phyloP scores from a whole-genome alignment of 306 rosid genomes.

The Cucumis sativus region DNA sequence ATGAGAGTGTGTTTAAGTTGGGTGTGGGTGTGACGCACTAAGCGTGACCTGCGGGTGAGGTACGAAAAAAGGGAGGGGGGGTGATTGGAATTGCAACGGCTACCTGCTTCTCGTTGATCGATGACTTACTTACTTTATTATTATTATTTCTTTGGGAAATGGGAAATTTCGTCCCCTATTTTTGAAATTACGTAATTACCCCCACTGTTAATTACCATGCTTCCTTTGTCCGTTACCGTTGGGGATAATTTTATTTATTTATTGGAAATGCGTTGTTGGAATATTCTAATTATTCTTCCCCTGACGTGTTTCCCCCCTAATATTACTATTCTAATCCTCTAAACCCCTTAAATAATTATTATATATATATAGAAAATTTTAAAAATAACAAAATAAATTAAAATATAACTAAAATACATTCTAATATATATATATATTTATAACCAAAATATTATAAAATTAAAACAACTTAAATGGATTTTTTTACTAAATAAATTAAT shows the following conservation, averaged over 20 bases:
- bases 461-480: too few species aligned
- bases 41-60: conserved; percentile 3
- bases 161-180: neutral
- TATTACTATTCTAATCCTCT: too few species aligned
- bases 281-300: neutral
- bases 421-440: too few species aligned
- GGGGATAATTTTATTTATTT: neutral
- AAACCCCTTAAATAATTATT: too few species aligned
- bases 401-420: too few species aligned
- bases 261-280: neutral
- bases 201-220: neutral
- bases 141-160: neutral
- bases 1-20: neutral
- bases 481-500: too few species aligned
- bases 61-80: neutral
- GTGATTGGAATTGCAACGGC: neutral
- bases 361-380: too few species aligned
- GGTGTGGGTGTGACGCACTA: neutral
- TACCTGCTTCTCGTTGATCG: neutral
- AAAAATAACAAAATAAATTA: too few species aligned
- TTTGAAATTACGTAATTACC: neutral
- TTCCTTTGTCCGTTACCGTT: neutral
- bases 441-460: too few species aligned
- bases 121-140: neutral
- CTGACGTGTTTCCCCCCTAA: neutral